These are phyloP conservation scores for Mycena haematopus DNA, from an alignment of 768 basidiomycete species.

Conservation along the genomic window DNA sequence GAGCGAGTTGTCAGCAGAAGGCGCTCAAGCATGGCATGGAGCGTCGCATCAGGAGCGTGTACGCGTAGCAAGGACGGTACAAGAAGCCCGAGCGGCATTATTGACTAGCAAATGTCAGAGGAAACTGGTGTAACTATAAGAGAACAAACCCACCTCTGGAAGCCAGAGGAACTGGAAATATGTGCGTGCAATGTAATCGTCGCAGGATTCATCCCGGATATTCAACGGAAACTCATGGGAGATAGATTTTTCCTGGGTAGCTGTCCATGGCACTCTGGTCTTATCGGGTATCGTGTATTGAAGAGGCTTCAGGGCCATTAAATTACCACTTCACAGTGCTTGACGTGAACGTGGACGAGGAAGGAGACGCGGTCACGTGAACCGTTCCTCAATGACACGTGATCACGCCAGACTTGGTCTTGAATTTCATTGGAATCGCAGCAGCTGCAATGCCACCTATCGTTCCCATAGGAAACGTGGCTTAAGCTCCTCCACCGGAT, in stretches of 20 bases:
- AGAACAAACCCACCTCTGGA: slow-evolving; percentile 57
- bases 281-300: slow-evolving; percentile 10
- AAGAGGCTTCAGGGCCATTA: slow-evolving; percentile 18
- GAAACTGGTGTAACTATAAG: slow-evolving; percentile 13
- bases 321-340: not conserved
- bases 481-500: slow-evolving; percentile 2
- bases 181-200: slow-evolving; percentile 63
- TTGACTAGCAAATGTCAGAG: slow-evolving; percentile 52
- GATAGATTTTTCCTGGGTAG: slow-evolving; percentile 63
- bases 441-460: too few relatives aligned
- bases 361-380: too few relatives aligned
- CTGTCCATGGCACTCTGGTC: slow-evolving; percentile 49
- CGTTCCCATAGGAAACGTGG: slow-evolving; percentile 2
- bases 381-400: too few relatives aligned
- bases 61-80: slow-evolving; percentile 64
- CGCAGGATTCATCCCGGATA: slow-evolving; percentile 51
- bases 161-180: slow-evolving; percentile 84
- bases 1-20: slow-evolving; percentile 65
- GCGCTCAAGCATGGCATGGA: slow-evolving; percentile 66
- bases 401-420: too few relatives aligned
- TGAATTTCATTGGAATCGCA: too few relatives aligned
- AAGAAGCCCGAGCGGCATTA: slow-evolving; percentile 69
- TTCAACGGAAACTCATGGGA: slow-evolving; percentile 64
- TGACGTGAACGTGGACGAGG: too few relatives aligned
- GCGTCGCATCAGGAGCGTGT: slow-evolving; percentile 41